These are phyloP conservation scores for Capronia coronata DNA, from an alignment of 2,329 filamentous ascomycete genomes.

Conservation along the genomic window DNA sequence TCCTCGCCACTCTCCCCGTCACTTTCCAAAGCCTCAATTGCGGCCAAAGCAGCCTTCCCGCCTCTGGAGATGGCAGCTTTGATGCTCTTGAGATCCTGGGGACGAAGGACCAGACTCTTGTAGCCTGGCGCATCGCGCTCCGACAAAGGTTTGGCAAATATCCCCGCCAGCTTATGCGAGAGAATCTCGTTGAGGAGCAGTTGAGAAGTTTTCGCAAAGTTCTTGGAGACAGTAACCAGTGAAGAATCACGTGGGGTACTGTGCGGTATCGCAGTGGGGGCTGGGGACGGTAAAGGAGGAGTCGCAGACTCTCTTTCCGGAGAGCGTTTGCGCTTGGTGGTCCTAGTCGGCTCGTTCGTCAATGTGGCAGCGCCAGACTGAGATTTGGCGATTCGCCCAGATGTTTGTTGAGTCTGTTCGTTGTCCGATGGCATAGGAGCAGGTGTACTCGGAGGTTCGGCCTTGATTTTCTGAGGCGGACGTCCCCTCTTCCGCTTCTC, in stretches of 20 bases:
- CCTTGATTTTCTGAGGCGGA: constrained; percentile 23
- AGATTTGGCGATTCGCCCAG: constrained; percentile 30
- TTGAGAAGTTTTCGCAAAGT: constrained; percentile 59
- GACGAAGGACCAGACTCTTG: constrained; percentile 63
- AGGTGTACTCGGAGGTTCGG: constrained; percentile 33
- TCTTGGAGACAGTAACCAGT: constrained; percentile 36
- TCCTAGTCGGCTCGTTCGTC: constrained; percentile 4
- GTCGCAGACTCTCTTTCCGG: constrained; percentile 30
- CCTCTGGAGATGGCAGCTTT: constrained; percentile 59
- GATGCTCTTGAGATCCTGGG: constrained; percentile 72
- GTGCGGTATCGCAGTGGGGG: constrained; percentile 22
- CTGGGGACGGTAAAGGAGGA: constrained; percentile 15
- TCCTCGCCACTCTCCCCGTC: constrained; percentile 45
- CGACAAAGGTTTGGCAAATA: constrained; percentile 69
- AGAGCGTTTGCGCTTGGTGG: constrained; percentile 37
- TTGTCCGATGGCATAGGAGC: constrained; percentile 32
- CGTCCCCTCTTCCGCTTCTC: constrained; percentile 19
- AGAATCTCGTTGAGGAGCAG: constrained; percentile 70
- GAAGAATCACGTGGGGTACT: constrained; percentile 35
- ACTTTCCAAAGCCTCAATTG: constrained; percentile 34
- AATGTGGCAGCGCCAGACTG: constrained; percentile 9
- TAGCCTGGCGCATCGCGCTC: constrained; percentile 72
- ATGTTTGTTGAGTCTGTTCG: constrained; percentile 32
- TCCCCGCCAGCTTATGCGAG: constrained; percentile 70
- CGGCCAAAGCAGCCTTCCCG: constrained; percentile 39